These are phyloP conservation scores for Neurospora sp. DNA, from an alignment of 495 filamentous ascomycete genomes.

Conservation along the genomic window DNA sequence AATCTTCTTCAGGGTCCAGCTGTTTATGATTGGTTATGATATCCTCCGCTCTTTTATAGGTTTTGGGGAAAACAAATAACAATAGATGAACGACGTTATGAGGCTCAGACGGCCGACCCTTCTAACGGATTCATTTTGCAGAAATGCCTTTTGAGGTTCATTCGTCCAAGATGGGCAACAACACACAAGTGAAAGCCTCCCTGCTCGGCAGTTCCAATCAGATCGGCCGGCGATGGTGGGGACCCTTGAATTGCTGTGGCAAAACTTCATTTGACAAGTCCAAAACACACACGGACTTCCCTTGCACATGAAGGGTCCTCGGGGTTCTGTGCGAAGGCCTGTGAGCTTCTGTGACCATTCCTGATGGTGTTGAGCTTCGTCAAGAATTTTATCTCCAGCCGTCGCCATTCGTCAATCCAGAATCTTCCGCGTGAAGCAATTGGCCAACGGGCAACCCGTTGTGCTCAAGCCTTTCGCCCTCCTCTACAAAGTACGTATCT, in stretches of 20 bases:
- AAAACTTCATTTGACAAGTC: neutral
- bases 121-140: neutral
- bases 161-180: neutral
- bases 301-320: no score
- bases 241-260: neutral
- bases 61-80: neutral
- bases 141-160: neutral
- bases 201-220: neutral
- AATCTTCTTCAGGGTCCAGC: neutral
- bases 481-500: neutral
- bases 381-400: neutral
- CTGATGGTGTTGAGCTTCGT: neutral
- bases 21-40: neutral
- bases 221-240: neutral
- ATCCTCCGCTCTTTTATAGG: neutral
- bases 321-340: neutral
- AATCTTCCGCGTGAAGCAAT: neutral
- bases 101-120: neutral
- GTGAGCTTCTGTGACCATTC: neutral
- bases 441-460: neutral
- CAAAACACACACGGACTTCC: no score
- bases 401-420: neutral
- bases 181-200: neutral
- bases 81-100: neutral
- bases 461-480: neutral